Percentiles rank a stretch among this genome's conserved stretches.
Evolutionary conservation across 2,329 filamentous ascomycete genomes (phyloP).

Genomic region (Venturiaceae sp.): DNA sequence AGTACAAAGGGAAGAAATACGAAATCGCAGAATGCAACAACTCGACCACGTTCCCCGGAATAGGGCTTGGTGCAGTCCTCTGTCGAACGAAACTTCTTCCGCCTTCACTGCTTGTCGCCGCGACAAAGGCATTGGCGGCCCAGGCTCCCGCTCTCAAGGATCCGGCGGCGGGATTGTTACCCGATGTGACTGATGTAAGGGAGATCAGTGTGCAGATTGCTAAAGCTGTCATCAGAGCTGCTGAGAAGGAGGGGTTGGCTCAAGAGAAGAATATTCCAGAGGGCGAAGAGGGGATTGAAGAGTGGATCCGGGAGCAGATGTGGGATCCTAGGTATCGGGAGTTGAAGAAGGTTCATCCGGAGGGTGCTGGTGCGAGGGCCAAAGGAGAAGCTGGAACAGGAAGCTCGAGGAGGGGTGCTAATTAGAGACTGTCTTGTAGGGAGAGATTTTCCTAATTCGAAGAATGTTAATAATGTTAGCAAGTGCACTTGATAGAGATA

Average conservation of each 20-base stretch:
- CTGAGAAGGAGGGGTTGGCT: conserved; percentile 59
- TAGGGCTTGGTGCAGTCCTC: conserved; percentile 70
- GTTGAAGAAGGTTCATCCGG: conserved; percentile 43
- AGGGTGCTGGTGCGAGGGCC: not conserved
- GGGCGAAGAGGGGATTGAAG: conserved; percentile 46
- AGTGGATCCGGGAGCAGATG: conserved; percentile 73
- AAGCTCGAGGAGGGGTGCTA: not conserved
- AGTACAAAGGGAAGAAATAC: conserved; percentile 43
- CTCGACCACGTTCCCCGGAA: conserved; percentile 74
- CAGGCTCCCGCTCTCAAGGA: conserved; percentile 62
- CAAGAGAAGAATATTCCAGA: conserved; percentile 56
- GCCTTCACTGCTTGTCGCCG: conserved; percentile 73
- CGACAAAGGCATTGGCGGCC: conserved; percentile 61
- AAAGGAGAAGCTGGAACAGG: conserved; percentile 5
- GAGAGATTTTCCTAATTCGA: too few species aligned
- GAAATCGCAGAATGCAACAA: conserved; percentile 81
- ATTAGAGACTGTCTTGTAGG: too few species aligned
- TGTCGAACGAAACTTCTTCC: conserved; percentile 57
- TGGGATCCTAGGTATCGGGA: conserved; percentile 64
- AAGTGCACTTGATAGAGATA: too few species aligned
- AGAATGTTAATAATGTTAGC: too few species aligned
- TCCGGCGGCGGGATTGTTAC: conserved; percentile 55
- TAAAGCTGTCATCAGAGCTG: conserved; percentile 60
- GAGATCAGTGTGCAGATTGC: conserved; percentile 72
- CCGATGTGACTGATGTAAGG: conserved; percentile 65